These are phyloP conservation scores for Melanogaster broomeanus DNA, from an alignment of 768 basidiomycete species.

Conservation along the genomic window DNA sequence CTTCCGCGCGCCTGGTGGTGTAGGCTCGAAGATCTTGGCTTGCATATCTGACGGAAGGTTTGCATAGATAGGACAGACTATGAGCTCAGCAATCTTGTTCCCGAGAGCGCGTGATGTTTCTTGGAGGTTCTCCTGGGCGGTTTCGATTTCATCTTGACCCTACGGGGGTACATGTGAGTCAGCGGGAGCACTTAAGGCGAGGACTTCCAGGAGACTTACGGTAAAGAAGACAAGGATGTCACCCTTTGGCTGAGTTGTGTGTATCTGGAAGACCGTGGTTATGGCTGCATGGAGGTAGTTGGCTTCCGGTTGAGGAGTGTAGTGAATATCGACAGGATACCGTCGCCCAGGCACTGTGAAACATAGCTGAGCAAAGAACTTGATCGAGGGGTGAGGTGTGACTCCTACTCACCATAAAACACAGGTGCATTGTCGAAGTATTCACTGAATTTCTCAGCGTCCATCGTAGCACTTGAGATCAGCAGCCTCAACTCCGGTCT, in stretches of 20 bases:
- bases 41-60: conserved; percentile 99
- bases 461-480: conserved; percentile 96
- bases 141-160: conserved; percentile 99
- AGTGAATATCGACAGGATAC: conserved; percentile 97
- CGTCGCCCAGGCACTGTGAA: conserved; percentile 92
- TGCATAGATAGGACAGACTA: conserved; percentile 97
- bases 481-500: conserved; percentile 90
- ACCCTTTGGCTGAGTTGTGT: conserved; percentile 96
- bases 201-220: conserved; percentile 42
- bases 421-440: conserved; percentile 97
- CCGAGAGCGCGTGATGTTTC: conserved; percentile 94
- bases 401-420: conserved; percentile 71
- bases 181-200: not conserved
- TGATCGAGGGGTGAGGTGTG: not conserved
- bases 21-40: conserved; percentile 98
- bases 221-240: conserved; percentile 98
- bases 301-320: conserved; percentile 98
- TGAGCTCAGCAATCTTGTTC: conserved; percentile 92
- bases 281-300: conserved; percentile 99
- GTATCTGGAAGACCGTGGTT: conserved; percentile 98
- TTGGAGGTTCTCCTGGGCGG: conserved; percentile 92
- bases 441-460: conserved; percentile 96
- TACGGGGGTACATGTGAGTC: conserved; percentile 10
- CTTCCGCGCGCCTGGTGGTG: conserved; percentile 93
- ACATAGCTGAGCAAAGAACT: conserved; percentile 7